Evolutionary conservation across 2,329 filamentous ascomycete genomes (phyloP).

Genomic region (Didymella lethalis): DNA sequence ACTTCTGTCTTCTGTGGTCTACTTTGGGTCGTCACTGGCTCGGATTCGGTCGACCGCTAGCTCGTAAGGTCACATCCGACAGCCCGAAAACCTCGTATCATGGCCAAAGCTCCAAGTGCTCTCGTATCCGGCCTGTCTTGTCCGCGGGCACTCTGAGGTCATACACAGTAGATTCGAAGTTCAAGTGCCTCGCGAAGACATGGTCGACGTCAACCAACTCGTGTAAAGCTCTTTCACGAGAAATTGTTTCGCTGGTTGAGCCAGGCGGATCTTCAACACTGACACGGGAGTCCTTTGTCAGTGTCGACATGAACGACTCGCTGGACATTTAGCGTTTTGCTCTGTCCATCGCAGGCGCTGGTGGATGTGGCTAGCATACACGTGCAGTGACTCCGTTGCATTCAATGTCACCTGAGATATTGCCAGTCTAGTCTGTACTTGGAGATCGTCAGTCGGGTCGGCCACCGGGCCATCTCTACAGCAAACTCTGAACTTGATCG

Average conservation of each 20-base stretch:
- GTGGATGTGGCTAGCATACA: background rate
- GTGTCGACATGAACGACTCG: background rate
- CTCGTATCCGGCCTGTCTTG: background rate
- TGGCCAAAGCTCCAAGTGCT: constrained; percentile 8
- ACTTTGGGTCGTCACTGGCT: background rate
- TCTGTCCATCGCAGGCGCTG: too few species aligned
- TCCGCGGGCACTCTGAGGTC: background rate
- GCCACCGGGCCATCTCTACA: background rate
- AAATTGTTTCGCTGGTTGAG: background rate
- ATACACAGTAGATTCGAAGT: background rate
- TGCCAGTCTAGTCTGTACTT: background rate
- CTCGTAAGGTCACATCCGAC: constrained; percentile 3
- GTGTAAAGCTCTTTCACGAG: background rate
- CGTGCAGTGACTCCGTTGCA: background rate
- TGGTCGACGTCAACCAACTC: background rate
- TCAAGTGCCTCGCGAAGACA: background rate
- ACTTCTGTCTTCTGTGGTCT: background rate
- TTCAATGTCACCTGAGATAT: background rate
- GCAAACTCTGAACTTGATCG: background rate
- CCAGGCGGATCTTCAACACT: background rate
- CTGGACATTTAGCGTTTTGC: background rate
- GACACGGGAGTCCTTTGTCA: background rate
- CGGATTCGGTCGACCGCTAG: background rate
- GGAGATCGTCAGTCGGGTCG: background rate
- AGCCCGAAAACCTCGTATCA: constrained; percentile 1